Conservation (phyloP, 2,329 filamentous ascomycete genomes). For the Helotiales sp. region DNA sequence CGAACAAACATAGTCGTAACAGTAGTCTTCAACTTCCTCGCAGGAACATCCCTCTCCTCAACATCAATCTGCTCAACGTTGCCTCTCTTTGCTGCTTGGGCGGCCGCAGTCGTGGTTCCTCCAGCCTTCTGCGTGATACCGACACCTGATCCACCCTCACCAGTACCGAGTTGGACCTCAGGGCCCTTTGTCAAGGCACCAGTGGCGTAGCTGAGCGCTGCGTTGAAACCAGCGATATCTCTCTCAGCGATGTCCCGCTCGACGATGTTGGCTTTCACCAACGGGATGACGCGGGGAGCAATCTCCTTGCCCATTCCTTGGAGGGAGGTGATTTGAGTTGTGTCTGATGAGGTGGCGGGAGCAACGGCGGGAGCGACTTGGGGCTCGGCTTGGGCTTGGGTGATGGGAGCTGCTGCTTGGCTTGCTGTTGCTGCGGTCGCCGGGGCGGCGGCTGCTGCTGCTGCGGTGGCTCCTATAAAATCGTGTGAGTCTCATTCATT, state of each 20-base stretch:
- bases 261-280: background rate
- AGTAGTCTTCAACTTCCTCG: slow-evolving; percentile 30
- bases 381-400: slow-evolving; percentile 10
- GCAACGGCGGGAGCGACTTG: slow-evolving; percentile 15
- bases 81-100: slow-evolving; percentile 1
- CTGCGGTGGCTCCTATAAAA: slow-evolving; percentile 33
- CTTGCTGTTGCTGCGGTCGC: slow-evolving; percentile 33
- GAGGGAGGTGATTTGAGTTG: slow-evolving; percentile 44
- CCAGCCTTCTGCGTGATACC: slow-evolving; percentile 38
- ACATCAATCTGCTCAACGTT: slow-evolving; percentile 9
- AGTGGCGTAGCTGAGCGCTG: slow-evolving; percentile 42
- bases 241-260: slow-evolving; percentile 36
- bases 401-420: slow-evolving; percentile 21
- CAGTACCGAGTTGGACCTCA: slow-evolving; percentile 42
- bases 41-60: background rate
- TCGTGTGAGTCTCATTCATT: background rate
- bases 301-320: slow-evolving; percentile 52
- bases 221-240: slow-evolving; percentile 42
- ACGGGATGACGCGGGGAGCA: slow-evolving; percentile 39
- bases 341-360: slow-evolving; percentile 21
- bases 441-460: slow-evolving; percentile 32
- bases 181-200: slow-evolving; percentile 41
- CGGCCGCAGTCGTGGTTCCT: slow-evolving; percentile 2
- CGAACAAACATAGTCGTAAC: slow-evolving; percentile 34
- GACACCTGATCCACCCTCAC: slow-evolving; percentile 40